A percentile compares a stretch with the other conserved stretches of the same genome.
Conservation (phyloP, 2,329 filamentous ascomycete species). For the Aspergillus eucalypticola region DNA sequence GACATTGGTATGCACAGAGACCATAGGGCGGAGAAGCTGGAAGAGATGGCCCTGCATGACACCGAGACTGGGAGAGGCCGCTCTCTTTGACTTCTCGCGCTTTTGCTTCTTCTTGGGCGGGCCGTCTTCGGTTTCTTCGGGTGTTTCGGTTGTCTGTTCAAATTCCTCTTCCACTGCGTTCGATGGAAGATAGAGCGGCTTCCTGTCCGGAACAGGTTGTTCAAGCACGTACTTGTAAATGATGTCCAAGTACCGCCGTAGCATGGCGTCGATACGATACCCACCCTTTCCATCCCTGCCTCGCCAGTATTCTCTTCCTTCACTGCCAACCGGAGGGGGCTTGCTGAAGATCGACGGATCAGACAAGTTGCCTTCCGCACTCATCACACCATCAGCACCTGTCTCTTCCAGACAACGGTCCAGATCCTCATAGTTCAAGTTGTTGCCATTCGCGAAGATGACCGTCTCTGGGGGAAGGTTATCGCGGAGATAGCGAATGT, state of each 20-base stretch:
- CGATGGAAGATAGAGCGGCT: constrained; percentile 70
- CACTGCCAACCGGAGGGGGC: constrained; percentile 62
- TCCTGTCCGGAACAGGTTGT: constrained; percentile 62
- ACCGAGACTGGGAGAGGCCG: constrained; percentile 66
- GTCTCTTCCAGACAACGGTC: constrained; percentile 76
- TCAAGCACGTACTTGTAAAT: constrained; percentile 76
- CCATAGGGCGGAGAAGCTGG: constrained; percentile 80
- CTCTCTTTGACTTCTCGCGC: constrained; percentile 45
- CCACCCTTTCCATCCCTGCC: constrained; percentile 77
- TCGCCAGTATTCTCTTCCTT: constrained; percentile 83
- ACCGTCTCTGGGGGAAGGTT: constrained; percentile 84
- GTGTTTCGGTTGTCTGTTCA: constrained; percentile 18
- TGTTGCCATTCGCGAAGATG: constrained; percentile 95
- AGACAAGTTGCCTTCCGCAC: constrained; percentile 89
- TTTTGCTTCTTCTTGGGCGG: constrained; percentile 54
- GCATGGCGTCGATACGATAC: constrained; percentile 83
- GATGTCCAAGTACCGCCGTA: constrained; percentile 87
- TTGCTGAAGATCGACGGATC: constrained; percentile 83
- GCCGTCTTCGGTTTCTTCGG: constrained; percentile 46
- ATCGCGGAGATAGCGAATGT: constrained; percentile 78
- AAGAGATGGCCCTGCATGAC: constrained; percentile 92
- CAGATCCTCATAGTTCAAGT: constrained; percentile 77
- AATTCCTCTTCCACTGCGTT: constrained; percentile 40
- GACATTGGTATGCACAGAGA: constrained; percentile 77
- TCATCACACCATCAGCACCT: constrained; percentile 91